Conservation (phyloP, 768 basidiomycete species). For the Leccinum arenicola region DNA sequence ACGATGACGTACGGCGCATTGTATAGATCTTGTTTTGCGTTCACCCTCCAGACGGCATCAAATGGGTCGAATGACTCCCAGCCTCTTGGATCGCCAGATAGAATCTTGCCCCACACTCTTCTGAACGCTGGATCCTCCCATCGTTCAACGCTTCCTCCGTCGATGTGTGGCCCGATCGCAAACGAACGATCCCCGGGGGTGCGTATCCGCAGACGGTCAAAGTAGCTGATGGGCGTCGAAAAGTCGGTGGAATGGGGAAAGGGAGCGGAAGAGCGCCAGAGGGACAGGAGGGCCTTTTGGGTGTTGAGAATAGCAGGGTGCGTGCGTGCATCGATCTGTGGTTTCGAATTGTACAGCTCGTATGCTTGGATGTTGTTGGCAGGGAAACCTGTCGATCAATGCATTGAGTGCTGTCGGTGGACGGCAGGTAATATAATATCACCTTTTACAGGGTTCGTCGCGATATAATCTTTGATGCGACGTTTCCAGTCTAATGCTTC, state of each 20-base stretch:
- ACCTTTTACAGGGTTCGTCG: conserved; percentile 54
- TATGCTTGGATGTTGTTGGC: conserved; percentile 66
- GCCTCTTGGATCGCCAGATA: conserved; percentile 36
- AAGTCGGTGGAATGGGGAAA: conserved; percentile 43
- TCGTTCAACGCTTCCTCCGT: conserved; percentile 52
- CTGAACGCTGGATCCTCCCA: conserved; percentile 51
- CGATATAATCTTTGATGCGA: conserved; percentile 52
- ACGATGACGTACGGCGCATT: conserved; percentile 43
- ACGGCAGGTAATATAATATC: background rate
- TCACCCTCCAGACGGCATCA: conserved; percentile 43
- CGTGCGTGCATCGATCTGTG: conserved; percentile 66
- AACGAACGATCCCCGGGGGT: conserved; percentile 69
- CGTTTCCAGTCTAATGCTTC: conserved; percentile 61
- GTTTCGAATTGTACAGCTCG: conserved; percentile 67
- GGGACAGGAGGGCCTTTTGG: conserved; percentile 53
- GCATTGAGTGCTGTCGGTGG: background rate
- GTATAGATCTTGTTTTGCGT: conserved; percentile 61
- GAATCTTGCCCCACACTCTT: conserved; percentile 41
- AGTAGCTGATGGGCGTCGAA: conserved; percentile 66
- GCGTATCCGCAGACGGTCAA: conserved; percentile 72
- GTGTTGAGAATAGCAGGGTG: conserved; percentile 57
- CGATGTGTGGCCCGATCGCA: conserved; percentile 60
- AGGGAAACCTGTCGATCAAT: conserved; percentile 52
- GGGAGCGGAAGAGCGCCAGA: conserved; percentile 51
- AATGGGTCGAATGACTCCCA: conserved; percentile 54